phyloP scores from a whole-genome alignment of 140 eudicot species.

The Bidens hawaiensis region DNA sequence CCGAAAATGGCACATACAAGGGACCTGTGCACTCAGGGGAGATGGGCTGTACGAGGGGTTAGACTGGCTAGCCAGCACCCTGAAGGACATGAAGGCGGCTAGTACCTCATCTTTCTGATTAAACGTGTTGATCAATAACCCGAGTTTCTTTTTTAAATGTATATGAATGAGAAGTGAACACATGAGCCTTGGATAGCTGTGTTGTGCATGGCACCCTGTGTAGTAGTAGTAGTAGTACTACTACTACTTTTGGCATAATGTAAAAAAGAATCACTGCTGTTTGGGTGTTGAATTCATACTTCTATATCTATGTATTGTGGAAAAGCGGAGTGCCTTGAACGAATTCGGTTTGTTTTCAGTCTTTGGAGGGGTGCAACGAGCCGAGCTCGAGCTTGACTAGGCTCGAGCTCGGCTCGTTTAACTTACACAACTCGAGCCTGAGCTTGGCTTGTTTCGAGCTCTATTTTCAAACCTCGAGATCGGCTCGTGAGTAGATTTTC shows the following conservation, averaged over 20 bases:
- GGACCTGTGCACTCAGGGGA: slow-evolving; percentile 93
- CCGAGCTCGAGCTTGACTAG: too few species aligned
- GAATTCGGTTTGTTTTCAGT: background rate
- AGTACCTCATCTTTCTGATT: slow-evolving; percentile 67
- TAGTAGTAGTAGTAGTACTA: too few species aligned
- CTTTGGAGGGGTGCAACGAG: too few species aligned
- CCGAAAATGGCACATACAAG: slow-evolving; percentile 98
- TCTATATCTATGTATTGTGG: slow-evolving; percentile 1
- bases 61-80: slow-evolving; percentile 95
- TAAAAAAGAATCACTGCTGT: too few species aligned
- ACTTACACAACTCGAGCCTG: too few species aligned
- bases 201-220: too few species aligned
- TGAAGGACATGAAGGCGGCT: slow-evolving; percentile 80
- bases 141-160: slow-evolving; percentile 17
- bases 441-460: too few species aligned
- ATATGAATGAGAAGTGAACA: slow-evolving; percentile 29
- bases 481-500: too few species aligned
- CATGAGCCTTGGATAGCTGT: slow-evolving; percentile 5
- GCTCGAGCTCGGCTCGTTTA: too few species aligned
- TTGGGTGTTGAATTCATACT: too few species aligned
- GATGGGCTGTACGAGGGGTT: slow-evolving; percentile 95
- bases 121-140: slow-evolving; percentile 29
- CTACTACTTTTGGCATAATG: too few species aligned
- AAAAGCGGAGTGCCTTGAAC: slow-evolving; percentile 3
- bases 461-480: too few species aligned